phyloP scores from a whole-genome alignment of 768 basidiomycete genomes.

The Auricularia cornea region DNA sequence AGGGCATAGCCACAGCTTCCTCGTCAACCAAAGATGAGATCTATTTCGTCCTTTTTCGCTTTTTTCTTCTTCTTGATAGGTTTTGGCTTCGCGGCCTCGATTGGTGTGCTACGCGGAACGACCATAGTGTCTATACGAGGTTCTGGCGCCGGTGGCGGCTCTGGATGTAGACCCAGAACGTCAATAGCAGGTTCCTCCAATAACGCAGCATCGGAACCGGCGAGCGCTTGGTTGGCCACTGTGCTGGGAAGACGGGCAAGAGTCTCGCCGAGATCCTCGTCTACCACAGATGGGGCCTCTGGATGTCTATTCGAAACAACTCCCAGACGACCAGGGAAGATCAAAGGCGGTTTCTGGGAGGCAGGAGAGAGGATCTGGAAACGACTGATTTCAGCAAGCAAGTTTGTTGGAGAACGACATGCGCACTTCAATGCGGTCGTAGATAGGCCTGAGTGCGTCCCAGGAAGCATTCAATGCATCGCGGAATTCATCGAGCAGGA shows the following conservation, averaged over 20 bases:
- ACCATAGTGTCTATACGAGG: neutral
- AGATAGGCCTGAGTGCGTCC: conserved; percentile 12
- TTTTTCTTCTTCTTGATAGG: conserved; percentile 31
- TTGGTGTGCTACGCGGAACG: neutral
- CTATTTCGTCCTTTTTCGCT: conserved; percentile 49
- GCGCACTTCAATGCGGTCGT: neutral
- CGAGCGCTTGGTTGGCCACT: neutral
- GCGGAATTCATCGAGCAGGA: conserved; percentile 36
- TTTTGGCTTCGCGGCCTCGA: neutral
- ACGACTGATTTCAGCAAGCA: neutral
- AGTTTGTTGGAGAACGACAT: neutral
- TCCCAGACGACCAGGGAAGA: no score
- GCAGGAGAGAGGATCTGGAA: neutral
- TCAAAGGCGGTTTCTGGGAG: no score
- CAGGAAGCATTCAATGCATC: conserved; percentile 27
- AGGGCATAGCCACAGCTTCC: no score
- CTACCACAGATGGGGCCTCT: no score
- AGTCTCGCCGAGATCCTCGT: no score
- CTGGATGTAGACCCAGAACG: neutral
- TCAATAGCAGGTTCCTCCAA: neutral
- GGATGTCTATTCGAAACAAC: no score
- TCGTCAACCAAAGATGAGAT: conserved; percentile 50
- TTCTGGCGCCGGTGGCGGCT: neutral
- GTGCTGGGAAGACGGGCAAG: no score
- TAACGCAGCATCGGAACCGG: neutral